These are phyloP conservation scores for Phytophthora hybrid DNA, from an alignment of 352 stramenopile genomes.

Conservation along the genomic window DNA sequence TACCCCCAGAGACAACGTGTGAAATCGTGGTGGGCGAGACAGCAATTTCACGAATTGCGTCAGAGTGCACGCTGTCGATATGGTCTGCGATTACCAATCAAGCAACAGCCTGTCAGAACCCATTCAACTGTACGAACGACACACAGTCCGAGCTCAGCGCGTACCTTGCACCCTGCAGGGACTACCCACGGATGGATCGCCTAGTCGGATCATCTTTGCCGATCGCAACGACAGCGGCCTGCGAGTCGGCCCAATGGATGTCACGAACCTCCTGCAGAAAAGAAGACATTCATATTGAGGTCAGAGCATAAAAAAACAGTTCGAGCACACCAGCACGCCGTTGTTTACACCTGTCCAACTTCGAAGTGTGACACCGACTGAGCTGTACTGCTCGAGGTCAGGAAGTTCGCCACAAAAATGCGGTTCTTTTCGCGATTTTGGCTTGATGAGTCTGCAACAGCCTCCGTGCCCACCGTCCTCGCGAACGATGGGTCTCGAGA, in stretches of 20 bases:
- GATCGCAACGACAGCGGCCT: constrained; percentile 63
- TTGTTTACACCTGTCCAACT: constrained; percentile 49
- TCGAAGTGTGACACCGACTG: constrained; percentile 44
- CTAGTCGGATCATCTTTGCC: constrained; percentile 50
- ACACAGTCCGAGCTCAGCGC: no score
- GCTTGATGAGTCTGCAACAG: constrained; percentile 16
- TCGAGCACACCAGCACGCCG: neutral
- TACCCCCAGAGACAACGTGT: constrained; percentile 58
- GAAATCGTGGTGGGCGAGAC: constrained; percentile 39
- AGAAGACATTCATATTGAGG: neutral
- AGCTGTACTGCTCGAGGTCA: constrained; percentile 21
- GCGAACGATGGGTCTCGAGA: constrained; percentile 81
- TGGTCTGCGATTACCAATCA: constrained; percentile 37
- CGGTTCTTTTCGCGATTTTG: constrained; percentile 45
- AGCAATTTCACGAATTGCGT: constrained; percentile 82
- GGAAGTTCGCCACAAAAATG: constrained; percentile 73
- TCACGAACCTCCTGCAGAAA: constrained; percentile 72
- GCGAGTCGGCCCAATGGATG: constrained; percentile 65
- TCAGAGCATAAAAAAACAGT: neutral
- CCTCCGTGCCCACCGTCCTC: constrained; percentile 82
- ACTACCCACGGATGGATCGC: no score
- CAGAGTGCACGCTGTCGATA: constrained; percentile 66
- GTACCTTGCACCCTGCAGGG: no score
- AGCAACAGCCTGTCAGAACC: no score
- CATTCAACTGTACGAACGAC: no score